Percentiles rank a stretch among this genome's conserved stretches.
Conservation (phyloP, 1,139 yeast species). For the Nakaseomyces uthaithaninus region DNA sequence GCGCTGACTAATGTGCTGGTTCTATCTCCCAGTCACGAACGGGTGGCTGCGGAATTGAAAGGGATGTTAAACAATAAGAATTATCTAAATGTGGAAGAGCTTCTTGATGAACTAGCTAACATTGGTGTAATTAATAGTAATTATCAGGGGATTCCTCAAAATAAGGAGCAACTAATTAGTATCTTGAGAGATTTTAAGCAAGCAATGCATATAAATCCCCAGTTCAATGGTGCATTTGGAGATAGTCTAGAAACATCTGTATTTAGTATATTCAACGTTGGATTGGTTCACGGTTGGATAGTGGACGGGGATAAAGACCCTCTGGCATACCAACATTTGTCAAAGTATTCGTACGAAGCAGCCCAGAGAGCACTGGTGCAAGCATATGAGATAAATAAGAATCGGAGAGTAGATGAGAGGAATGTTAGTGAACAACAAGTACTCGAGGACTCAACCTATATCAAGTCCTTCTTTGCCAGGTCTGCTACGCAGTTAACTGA, state of each 20-base stretch:
- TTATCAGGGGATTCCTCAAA: conserved; percentile 4
- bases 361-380: conserved; percentile 38
- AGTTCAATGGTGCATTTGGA: conserved; percentile 56
- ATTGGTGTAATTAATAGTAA: conserved; percentile 32
- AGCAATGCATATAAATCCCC: conserved; percentile 68
- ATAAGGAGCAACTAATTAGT: conserved; percentile 23
- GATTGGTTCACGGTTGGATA: conserved; percentile 46
- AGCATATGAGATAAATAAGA: conserved; percentile 32
- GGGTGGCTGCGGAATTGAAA: conserved; percentile 24
- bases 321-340: conserved; percentile 28
- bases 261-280: conserved; percentile 39
- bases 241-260: conserved; percentile 38
- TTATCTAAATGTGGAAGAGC: conserved; percentile 28
- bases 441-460: conserved; percentile 27
- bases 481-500: conserved; percentile 67
- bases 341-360: conserved; percentile 39
- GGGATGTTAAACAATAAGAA: conserved; percentile 24
- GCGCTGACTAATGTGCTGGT: conserved; percentile 66
- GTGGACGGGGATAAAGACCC: conserved; percentile 33
- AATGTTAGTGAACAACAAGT: conserved; percentile 20
- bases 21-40: conserved; percentile 37
- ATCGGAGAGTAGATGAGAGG: conserved; percentile 8
- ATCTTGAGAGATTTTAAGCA: conserved; percentile 56
- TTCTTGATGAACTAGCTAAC: conserved; percentile 42
- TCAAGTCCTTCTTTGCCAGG: conserved; percentile 34